Evolutionary conservation across 345 rosid species (phyloP), one percentile per base, ranked within the genome.

Genomic region (Rhizophora mangle): DNA sequence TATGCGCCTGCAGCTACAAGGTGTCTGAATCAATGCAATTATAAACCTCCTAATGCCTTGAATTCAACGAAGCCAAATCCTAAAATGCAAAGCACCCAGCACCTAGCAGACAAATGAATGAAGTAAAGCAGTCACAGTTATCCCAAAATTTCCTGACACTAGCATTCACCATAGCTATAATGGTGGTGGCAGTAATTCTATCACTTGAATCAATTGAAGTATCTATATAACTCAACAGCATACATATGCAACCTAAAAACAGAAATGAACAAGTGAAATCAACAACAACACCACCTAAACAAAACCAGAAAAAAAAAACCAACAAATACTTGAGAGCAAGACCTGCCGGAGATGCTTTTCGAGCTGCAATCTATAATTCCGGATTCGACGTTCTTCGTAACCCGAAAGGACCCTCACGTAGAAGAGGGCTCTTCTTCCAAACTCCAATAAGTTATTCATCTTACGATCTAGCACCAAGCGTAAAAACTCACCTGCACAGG

Each of bases 331-430:
- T n/a, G 20, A 5, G 43, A 22, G 66, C 8, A 63, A 22, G 49
- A 95, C 96, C 97, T 88, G 84, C 51, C 68, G 86, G 57, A 95
- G 81, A 59, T 81, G 98, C 78, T 72, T 82, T 81, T 95, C 92
- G 26, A 95, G 88, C 79, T 85, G 85, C 83, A 95, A 80, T 70
- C 99, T 85, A 72, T 81, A 86, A 61, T 83, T 82, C 30, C 96
- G 87, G 64, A 92, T 90, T 79, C 85, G 79, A 54, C 91, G 79
- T 75, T 92, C 96, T 79, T 92, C 99, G 67, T 92, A 95, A 6
- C 99, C 98, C 37, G 98, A 95, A 68, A 95, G 90, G 51, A 92
- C 94, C 82, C 92, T 90, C 21, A 71, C 90, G 67, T 90, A 95
- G 77, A 95, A 92, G 76, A 88, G 36, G 16, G 92, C 96, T 71